These are phyloP conservation scores for Berkeleyomyces rouxiae DNA, from an alignment of 2,329 filamentous ascomycete genomes.

Conservation along the genomic window DNA sequence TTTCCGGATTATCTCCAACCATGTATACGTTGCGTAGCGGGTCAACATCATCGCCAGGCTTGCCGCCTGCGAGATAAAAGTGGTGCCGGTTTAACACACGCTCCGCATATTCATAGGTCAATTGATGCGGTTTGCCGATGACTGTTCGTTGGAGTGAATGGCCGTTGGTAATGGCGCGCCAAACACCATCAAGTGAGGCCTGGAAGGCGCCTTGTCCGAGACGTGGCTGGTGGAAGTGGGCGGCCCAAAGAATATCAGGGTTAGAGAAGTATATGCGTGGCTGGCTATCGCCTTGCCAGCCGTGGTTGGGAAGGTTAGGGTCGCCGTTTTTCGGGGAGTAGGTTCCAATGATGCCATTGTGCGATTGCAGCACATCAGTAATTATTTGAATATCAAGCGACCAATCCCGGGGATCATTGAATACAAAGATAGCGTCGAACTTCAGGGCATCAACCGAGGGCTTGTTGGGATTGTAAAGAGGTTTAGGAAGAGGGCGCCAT, in stretches of 20 bases:
- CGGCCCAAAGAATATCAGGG: slow-evolving; percentile 78
- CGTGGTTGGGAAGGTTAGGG: slow-evolving; percentile 45
- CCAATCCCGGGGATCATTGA: slow-evolving; percentile 95
- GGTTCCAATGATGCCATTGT: slow-evolving; percentile 65
- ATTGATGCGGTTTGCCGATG: slow-evolving; percentile 66
- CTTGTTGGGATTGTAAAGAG: slow-evolving; percentile 27
- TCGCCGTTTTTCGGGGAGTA: slow-evolving; percentile 57
- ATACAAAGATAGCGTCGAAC: slow-evolving; percentile 82
- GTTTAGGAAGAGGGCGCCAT: slow-evolving; percentile 39
- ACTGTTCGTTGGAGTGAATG: slow-evolving; percentile 43
- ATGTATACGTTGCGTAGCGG: slow-evolving; percentile 71
- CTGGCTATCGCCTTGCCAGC: slow-evolving; percentile 72
- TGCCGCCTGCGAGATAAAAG: slow-evolving; percentile 17
- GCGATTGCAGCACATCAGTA: slow-evolving; percentile 64
- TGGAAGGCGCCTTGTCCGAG: slow-evolving; percentile 87
- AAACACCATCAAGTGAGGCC: slow-evolving; percentile 64
- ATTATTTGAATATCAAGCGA: slow-evolving; percentile 77
- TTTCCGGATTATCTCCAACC: slow-evolving; percentile 81
- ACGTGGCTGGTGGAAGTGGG: slow-evolving; percentile 66
- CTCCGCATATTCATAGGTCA: slow-evolving; percentile 76
- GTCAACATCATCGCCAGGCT: background rate
- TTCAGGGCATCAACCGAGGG: slow-evolving; percentile 37
- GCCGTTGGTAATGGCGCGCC: slow-evolving; percentile 53
- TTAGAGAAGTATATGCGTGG: slow-evolving; percentile 78
- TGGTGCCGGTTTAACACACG: slow-evolving; percentile 49